Evolutionary conservation across 208 protist genomes (phyloP).

Genomic region (Acanthamoeba triangularis): DNA sequence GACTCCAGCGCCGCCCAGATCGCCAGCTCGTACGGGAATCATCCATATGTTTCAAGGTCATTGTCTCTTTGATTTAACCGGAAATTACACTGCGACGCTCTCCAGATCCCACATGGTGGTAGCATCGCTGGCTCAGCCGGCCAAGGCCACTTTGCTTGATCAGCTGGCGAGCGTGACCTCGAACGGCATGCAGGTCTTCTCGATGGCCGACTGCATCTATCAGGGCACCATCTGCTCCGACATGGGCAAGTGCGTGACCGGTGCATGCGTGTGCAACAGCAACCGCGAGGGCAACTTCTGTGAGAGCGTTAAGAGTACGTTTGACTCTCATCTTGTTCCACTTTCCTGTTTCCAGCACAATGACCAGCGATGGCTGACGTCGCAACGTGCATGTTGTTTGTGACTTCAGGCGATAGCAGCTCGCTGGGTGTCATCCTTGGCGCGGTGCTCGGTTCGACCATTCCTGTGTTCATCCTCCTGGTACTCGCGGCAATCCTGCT

Average conservation of each 20-base stretch:
- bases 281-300: neutral
- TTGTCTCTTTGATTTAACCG: too few relatives aligned
- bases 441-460: neutral
- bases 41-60: too few relatives aligned
- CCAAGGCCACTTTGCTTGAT: neutral
- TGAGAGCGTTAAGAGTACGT: neutral
- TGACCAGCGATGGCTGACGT: neutral
- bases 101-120: neutral
- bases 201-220: neutral
- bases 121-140: neutral
- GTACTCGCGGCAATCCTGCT: neutral
- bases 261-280: neutral
- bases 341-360: neutral
- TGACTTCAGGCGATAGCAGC: neutral
- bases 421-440: neutral
- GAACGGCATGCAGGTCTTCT: constrained; percentile 8
- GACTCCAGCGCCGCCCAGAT: neutral
- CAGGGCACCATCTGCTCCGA: constrained; percentile 7
- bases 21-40: neutral
- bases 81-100: too few relatives aligned
- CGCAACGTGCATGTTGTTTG: neutral
- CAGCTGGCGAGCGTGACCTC: neutral
- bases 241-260: neutral
- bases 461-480: neutral
- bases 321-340: neutral